phyloP scores from a whole-genome alignment of 495 filamentous ascomycete species.

The Lepraria neglecta region DNA sequence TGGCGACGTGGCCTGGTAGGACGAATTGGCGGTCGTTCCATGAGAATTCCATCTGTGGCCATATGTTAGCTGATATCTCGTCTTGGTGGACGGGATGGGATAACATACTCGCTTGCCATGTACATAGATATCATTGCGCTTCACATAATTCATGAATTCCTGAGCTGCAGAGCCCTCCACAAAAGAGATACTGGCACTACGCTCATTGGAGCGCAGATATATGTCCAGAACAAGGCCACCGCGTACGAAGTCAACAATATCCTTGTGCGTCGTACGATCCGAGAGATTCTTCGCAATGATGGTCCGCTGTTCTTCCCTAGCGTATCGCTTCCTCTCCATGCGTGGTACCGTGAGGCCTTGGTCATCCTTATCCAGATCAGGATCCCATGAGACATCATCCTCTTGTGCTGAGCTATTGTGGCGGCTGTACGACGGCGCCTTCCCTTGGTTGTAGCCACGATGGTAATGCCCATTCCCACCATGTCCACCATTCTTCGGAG shows the following conservation, averaged over 20 bases:
- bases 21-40: constrained; percentile 73
- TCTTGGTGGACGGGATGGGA: background rate
- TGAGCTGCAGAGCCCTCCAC: constrained; percentile 55
- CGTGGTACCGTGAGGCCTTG: constrained; percentile 21
- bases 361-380: constrained; percentile 40
- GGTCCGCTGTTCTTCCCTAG: constrained; percentile 50
- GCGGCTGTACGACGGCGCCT: constrained; percentile 15
- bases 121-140: constrained; percentile 62
- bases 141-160: constrained; percentile 58
- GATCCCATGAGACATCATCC: constrained; percentile 34
- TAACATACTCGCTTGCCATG: constrained; percentile 58
- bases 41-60: constrained; percentile 54
- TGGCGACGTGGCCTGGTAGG: constrained; percentile 57
- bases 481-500: constrained; percentile 4
- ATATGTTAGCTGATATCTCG: constrained; percentile 26
- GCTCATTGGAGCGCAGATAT: constrained; percentile 56
- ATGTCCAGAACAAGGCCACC: constrained; percentile 68
- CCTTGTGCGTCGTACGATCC: constrained; percentile 56
- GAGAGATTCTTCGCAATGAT: constrained; percentile 57
- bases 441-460: constrained; percentile 6
- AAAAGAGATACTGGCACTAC: constrained; percentile 63
- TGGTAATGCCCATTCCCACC: background rate
- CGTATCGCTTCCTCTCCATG: constrained; percentile 32
- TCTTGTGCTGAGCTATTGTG: constrained; percentile 28
- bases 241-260: constrained; percentile 58